Conservation (phyloP, 768 basidiomycete genomes). For the Baorangia bicolor region DNA sequence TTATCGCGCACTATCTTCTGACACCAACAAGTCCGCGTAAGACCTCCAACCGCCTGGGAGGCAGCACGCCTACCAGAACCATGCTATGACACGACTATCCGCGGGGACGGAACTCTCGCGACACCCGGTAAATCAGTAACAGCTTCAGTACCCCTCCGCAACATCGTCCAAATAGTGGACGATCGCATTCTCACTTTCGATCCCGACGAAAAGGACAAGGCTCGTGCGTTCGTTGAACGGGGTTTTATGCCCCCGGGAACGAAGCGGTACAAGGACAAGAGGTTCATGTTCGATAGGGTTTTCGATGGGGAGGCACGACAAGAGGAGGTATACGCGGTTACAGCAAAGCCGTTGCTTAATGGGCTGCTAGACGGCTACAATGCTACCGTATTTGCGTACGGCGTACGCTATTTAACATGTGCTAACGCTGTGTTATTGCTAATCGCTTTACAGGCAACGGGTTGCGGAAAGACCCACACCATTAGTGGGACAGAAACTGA, state of each 20-base stretch:
- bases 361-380: conserved; percentile 93
- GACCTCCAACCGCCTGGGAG: conserved; percentile 85
- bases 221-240: conserved; percentile 77
- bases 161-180: conserved; percentile 87
- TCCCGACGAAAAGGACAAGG: conserved; percentile 84
- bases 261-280: conserved; percentile 93
- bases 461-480: conserved; percentile 99
- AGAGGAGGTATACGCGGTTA: conserved; percentile 83
- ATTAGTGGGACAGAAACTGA: conserved; percentile 89
- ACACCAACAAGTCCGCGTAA: conserved; percentile 71
- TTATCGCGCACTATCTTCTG: neutral
- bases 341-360: conserved; percentile 79
- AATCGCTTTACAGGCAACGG: conserved; percentile 75
- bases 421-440: conserved; percentile 2
- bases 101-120: conserved; percentile 85
- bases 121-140: conserved; percentile 54
- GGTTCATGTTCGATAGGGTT: conserved; percentile 96
- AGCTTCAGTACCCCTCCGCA: conserved; percentile 59
- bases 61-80: conserved; percentile 80
- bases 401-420: conserved; percentile 54
- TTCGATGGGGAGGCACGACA: conserved; percentile 81
- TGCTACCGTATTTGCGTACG: conserved; percentile 97
- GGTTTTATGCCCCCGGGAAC: conserved; percentile 85
- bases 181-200: conserved; percentile 96
- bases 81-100: conserved; percentile 65